Conservation (phyloP, 2,329 filamentous ascomycete species). For the Xylaria sp. region DNA sequence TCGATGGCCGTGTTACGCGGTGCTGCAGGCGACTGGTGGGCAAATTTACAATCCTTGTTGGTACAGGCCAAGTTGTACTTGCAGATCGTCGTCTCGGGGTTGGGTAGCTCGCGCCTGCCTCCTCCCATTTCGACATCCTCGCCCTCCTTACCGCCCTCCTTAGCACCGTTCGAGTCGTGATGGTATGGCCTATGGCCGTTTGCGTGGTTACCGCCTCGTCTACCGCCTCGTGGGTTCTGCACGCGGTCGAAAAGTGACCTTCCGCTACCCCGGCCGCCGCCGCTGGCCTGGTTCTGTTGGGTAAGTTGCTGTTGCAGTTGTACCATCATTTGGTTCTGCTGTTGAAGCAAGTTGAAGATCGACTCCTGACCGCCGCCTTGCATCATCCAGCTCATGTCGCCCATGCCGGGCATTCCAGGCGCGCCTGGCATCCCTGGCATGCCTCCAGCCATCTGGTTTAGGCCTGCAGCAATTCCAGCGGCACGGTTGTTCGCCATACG, state of each 20-base stretch:
- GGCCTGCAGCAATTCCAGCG: conserved; percentile 53
- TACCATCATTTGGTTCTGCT: conserved; percentile 85
- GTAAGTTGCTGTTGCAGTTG: conserved; percentile 69
- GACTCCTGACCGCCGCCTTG: conserved; percentile 65
- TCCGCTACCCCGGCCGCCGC: conserved; percentile 44
- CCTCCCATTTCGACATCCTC: conserved; percentile 68
- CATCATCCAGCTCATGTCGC: conserved; percentile 53
- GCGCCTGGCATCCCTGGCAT: conserved; percentile 44
- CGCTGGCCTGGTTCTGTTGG: conserved; percentile 54
- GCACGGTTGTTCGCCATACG: conserved; percentile 55
- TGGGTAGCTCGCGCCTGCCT: conserved; percentile 55
- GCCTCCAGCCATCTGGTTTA: conserved; percentile 41
- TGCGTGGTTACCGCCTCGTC: conserved; percentile 48
- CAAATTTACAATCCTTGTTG: conserved; percentile 88
- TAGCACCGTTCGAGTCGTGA: conserved; percentile 39
- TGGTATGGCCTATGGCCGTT: conserved; percentile 41
- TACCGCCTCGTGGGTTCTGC: conserved; percentile 58
- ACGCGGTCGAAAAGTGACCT: conserved; percentile 77
- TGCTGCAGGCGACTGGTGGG: conserved; percentile 90
- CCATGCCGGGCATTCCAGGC: conserved; percentile 47
- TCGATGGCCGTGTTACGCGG: conserved; percentile 78
- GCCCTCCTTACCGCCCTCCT: conserved; percentile 45
- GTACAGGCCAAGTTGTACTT: conserved; percentile 88
- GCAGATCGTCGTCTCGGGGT: conserved; percentile 73
- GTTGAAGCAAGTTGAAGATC: conserved; percentile 77